A percentile compares a stretch with the other conserved stretches of the same genome.
Conservation (phyloP, 176 grass and related monocot genomes). For the Guadua angustifolia region DNA sequence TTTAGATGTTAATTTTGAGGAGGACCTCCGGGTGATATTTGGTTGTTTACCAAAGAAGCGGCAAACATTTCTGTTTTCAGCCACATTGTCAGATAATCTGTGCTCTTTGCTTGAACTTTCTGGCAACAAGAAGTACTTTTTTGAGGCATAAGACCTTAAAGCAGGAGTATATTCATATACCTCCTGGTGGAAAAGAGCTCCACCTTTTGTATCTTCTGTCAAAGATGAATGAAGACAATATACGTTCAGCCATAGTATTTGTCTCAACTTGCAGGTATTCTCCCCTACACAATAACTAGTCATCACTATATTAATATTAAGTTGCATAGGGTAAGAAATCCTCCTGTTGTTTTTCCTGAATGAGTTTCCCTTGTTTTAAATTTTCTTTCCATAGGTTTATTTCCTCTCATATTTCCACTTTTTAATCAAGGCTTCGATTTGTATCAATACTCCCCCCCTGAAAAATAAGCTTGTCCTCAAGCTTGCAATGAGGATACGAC, state of each 20-base stretch:
- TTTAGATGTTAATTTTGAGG: conserved; percentile 83
- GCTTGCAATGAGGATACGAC: no score
- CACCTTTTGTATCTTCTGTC: conserved; percentile 76
- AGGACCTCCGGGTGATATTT: conserved; percentile 82
- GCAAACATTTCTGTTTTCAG: conserved; percentile 91
- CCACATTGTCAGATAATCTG: conserved; percentile 83
- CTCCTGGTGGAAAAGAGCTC: conserved; percentile 69
- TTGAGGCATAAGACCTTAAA: conserved; percentile 81
- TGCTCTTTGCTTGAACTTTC: conserved; percentile 76
- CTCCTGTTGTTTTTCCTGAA: not conserved
- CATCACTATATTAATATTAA: not conserved
- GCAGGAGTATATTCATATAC: conserved; percentile 69
- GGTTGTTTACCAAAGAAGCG: conserved; percentile 75
- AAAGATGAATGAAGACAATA: conserved; percentile 60
- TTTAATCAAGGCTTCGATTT: no score
- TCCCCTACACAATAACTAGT: not conserved
- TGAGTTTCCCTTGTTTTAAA: not conserved
- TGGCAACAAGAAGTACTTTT: conserved; percentile 75
- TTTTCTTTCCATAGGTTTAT: not conserved
- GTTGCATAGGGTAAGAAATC: conserved; percentile 7
- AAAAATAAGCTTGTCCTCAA: no score
- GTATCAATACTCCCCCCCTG: no score
- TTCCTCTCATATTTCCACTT: no score
- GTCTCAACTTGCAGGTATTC: conserved; percentile 81
- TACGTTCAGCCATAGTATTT: conserved; percentile 81